These are phyloP conservation scores for Dactylella cylindrospora DNA, from an alignment of 2,329 filamentous ascomycete species.

Conservation along the genomic window DNA sequence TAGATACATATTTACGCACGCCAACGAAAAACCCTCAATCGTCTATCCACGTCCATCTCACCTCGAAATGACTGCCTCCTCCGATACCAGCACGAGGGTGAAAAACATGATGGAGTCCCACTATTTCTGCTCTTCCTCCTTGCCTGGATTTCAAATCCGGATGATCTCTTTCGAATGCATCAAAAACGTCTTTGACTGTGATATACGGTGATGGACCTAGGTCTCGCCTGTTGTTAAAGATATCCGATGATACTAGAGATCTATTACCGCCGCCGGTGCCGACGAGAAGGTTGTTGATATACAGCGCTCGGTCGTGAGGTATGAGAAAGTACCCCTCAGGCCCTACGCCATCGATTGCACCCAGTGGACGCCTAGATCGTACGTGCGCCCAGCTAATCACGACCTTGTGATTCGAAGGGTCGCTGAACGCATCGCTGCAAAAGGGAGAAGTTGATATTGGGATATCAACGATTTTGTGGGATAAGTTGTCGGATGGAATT, in stretches of 20 bases:
- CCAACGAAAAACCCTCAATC: background rate
- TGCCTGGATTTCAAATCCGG: background rate
- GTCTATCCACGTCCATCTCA: constrained; percentile 10
- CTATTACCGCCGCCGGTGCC: constrained; percentile 3
- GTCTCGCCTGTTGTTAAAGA: too few relatives aligned
- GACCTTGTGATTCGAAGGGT: constrained; percentile 6
- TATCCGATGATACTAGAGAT: background rate
- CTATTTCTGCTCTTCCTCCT: constrained; percentile 6
- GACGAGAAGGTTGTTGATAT: constrained; percentile 20
- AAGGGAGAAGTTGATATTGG: constrained; percentile 6
- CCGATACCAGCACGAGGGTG: constrained; percentile 2
- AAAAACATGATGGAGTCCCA: constrained; percentile 23
- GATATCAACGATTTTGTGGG: background rate
- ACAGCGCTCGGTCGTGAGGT: background rate
- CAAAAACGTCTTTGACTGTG: constrained; percentile 12
- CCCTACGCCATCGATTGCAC: background rate
- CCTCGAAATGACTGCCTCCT: constrained; percentile 19
- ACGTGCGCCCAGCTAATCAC: constrained; percentile 19
- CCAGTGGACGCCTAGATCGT: background rate
- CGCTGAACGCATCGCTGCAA: constrained; percentile 11
- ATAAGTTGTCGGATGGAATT: background rate
- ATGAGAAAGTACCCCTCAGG: background rate
- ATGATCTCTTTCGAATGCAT: constrained; percentile 21
- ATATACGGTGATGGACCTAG: background rate
- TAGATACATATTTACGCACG: background rate